phyloP scores from a whole-genome alignment of 2,329 filamentous ascomycete genomes.

The Botrytis pseudocinerea region DNA sequence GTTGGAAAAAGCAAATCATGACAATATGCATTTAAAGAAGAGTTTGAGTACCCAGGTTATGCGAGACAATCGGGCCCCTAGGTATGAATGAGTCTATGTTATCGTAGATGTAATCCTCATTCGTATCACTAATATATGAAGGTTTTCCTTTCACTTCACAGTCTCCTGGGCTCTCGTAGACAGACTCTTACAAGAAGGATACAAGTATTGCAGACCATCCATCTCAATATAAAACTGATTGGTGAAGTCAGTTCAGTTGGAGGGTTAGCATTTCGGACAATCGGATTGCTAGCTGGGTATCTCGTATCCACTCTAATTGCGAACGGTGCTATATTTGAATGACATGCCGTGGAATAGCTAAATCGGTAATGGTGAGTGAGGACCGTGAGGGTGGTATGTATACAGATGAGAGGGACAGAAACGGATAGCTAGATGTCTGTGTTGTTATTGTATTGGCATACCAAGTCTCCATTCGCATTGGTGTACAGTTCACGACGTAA shows the following conservation, averaged over 20 bases:
- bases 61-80: not conserved
- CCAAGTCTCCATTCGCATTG: not conserved
- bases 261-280: not conserved
- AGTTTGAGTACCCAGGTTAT: not conserved
- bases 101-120: not conserved
- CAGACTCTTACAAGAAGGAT: not conserved
- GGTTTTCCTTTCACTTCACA: not conserved
- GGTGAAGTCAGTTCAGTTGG: not conserved
- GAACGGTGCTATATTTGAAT: not conserved
- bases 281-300: not conserved
- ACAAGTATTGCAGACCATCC: accelerated
- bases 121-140: not conserved
- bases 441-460: no score
- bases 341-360: not conserved
- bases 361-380: not conserved
- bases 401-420: not conserved
- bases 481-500: not conserved
- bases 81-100: not conserved
- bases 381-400: not conserved
- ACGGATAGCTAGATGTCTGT: not conserved
- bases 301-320: slow-evolving; percentile 1
- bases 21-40: not conserved
- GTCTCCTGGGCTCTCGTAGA: not conserved
- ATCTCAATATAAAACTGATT: not conserved
- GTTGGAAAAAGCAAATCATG: not conserved